A percentile compares a stretch with the other conserved stretches of the same genome.
phyloP scores from a whole-genome alignment of 768 basidiomycete genomes.

The Lactarius psammicola region DNA sequence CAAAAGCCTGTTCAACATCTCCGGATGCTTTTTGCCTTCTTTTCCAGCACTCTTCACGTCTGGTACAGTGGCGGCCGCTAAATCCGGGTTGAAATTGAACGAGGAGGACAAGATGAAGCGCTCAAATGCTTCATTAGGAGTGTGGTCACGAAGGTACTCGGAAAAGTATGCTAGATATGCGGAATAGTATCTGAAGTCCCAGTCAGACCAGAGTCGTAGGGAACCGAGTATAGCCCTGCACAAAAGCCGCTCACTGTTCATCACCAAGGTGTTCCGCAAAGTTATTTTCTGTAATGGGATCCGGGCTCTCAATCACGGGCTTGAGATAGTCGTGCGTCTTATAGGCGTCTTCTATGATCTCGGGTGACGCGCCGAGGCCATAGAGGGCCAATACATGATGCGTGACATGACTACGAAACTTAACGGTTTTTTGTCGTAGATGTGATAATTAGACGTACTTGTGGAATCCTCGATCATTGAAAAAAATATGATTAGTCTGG shows the following conservation, averaged over 20 bases:
- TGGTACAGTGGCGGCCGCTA: constrained; percentile 27
- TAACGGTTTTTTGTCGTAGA: background rate
- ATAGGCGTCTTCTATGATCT: constrained; percentile 45
- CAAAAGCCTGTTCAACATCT: constrained; percentile 58
- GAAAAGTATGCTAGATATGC: constrained; percentile 59
- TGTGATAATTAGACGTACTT: constrained; percentile 31
- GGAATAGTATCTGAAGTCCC: constrained; percentile 52
- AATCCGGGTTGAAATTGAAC: constrained; percentile 43
- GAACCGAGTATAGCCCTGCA: background rate
- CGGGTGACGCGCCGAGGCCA: constrained; percentile 52
- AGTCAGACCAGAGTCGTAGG: background rate
- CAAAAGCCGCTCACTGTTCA: constrained; percentile 41
- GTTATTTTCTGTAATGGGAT: constrained; percentile 46
- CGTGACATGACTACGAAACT: constrained; percentile 46
- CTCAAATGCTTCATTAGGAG: constrained; percentile 49
- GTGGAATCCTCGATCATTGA: constrained; percentile 42
- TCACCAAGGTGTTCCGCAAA: constrained; percentile 58
- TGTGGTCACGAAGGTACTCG: constrained; percentile 41
- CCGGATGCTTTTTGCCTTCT: constrained; percentile 39
- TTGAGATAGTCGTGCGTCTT: constrained; percentile 42
- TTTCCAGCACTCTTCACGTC: constrained; percentile 23
- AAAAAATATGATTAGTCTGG: constrained; percentile 54
- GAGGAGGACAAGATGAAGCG: constrained; percentile 57
- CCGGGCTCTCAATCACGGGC: constrained; percentile 45
- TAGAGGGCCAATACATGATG: constrained; percentile 61